Conservation (phyloP, 2,329 filamentous ascomycete genomes). For the Tolypocladium endophyticum region DNA sequence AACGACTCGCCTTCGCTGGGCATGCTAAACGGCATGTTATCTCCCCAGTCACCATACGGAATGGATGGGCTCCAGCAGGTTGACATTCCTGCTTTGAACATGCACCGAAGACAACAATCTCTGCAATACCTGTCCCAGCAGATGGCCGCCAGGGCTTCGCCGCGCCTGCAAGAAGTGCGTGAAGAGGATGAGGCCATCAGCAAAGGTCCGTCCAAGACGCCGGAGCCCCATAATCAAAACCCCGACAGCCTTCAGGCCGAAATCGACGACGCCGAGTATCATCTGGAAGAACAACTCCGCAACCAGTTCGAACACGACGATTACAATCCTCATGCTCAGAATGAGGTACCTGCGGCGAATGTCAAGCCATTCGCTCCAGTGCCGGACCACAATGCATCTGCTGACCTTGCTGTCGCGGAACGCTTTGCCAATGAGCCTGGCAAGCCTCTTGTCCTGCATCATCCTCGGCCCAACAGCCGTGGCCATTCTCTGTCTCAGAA, state of each 20-base stretch:
- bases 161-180: constrained; percentile 59
- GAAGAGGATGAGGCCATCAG: constrained; percentile 53
- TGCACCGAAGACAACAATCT: constrained; percentile 49
- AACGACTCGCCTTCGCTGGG: constrained; percentile 54
- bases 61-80: constrained; percentile 36
- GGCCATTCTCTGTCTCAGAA: constrained; percentile 61
- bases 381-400: constrained; percentile 34
- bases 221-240: constrained; percentile 36
- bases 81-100: constrained; percentile 28
- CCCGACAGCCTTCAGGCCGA: constrained; percentile 73
- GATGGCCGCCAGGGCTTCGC: constrained; percentile 44
- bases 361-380: constrained; percentile 13
- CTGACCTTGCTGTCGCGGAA: constrained; percentile 36
- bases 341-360: constrained; percentile 12
- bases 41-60: constrained; percentile 54
- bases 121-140: constrained; percentile 47
- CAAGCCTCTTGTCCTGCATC: constrained; percentile 51
- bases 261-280: constrained; percentile 77
- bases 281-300: constrained; percentile 69
- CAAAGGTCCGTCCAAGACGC: constrained; percentile 44
- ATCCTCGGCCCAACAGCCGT: constrained; percentile 63
- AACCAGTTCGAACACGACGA: constrained; percentile 71
- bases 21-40: constrained; percentile 45
- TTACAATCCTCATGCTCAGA: constrained; percentile 52
- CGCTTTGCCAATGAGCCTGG: constrained; percentile 43